Base-by-base conservation (phyloP, 352 stramenopile species). In the Phytopythium delawarense region DNA sequence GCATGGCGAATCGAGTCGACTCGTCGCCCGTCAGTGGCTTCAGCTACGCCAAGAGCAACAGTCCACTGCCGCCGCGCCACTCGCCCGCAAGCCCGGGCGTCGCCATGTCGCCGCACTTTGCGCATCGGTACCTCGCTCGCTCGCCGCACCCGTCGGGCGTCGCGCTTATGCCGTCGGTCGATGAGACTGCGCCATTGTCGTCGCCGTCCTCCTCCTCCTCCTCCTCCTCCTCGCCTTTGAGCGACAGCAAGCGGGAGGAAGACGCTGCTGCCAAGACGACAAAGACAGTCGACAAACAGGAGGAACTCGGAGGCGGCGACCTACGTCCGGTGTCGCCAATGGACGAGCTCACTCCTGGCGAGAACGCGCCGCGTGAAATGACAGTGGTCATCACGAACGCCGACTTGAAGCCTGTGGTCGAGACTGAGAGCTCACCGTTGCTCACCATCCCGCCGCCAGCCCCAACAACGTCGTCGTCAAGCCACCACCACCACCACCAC, bases 91-190 rank as follows among this genome's bases (percentile, higher is more conserved):
- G 34, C n/a, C 39, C 35, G 18, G 35, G 12, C n/a, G 23, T 59
- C n/a, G 53, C 35, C 35, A 34, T 59, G 2, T 59, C 53, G 6
- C 35, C 53, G 18, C 30, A 49, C 53, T 35, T 23, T 1, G 34
- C 34, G 0, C 53, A 59, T 12, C 53, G 39, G 4, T 45, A 49
- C 35, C 53, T 59, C 4, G 37, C 42, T 32, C 40, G 55, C 21
- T 60, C 55, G 6, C 55, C 55, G 16, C 37, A 42, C 20, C 55
- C 40, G n/a, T 13, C 35, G 2, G 66, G 74, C 32, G 69, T 79
- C 8, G 77, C 77, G 7, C 88, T 91, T 61, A 93, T 93, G 84
- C 82, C 81, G 11, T 77, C 77, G 5, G 69, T 93, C 6, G 82
- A 93, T 20, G 84, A 93, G 46, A 85, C 72, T 0, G 76, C 73